Evolutionary conservation across 2,329 filamentous ascomycete genomes (phyloP).

Genomic region (Cordyceps pruinosa): DNA sequence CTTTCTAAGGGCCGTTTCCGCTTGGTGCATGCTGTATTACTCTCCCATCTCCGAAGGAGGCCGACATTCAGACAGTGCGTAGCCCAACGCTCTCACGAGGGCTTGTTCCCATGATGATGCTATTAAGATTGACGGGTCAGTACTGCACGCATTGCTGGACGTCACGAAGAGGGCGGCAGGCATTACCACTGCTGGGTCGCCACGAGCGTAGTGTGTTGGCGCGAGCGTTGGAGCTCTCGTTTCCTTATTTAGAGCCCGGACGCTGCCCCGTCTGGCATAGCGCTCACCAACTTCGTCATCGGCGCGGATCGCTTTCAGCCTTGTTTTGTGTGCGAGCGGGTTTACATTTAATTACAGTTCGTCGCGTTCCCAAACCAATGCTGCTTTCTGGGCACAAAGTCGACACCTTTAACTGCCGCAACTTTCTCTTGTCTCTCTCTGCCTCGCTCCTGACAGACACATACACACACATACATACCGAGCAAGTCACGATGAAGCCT

Average conservation of each 20-base stretch:
- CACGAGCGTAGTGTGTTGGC: background rate
- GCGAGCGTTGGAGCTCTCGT: background rate
- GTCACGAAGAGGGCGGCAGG: background rate
- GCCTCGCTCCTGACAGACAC: background rate
- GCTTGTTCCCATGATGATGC: no score
- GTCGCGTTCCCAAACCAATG: background rate
- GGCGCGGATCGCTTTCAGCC: background rate
- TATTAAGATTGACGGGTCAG: no score
- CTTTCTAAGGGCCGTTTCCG: no score
- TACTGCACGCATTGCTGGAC: no score
- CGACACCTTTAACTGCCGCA: background rate
- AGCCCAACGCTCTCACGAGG: no score
- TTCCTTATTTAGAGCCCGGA: constrained; percentile 3
- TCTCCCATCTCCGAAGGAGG: no score
- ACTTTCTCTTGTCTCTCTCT: background rate
- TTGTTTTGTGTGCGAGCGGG: background rate
- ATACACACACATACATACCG: background rate
- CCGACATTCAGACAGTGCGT: no score
- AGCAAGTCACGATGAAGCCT: constrained; percentile 4
- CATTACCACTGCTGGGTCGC: background rate
- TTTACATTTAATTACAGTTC: background rate
- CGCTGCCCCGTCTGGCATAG: background rate
- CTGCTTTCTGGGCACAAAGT: background rate
- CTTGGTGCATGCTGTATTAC: no score
- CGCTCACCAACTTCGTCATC: constrained; percentile 9